Evolutionary conservation across 768 basidiomycete species (phyloP).

Genomic region (Tricholoma sp.): DNA sequence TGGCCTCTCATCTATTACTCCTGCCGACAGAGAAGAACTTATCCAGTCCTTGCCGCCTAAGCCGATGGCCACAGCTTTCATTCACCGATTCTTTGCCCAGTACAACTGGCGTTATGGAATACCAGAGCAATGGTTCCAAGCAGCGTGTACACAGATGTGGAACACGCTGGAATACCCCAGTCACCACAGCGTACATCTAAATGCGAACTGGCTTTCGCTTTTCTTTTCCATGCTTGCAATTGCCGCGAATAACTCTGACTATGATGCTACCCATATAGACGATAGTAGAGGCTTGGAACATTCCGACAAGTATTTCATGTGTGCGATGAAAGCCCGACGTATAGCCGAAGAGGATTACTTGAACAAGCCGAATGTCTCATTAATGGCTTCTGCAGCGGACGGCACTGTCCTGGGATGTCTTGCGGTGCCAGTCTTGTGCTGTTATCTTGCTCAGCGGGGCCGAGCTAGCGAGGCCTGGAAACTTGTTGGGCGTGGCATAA

Average conservation of each 20-base stretch:
- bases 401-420: constrained; percentile 44
- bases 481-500: constrained; percentile 34
- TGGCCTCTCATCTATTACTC: constrained; percentile 8
- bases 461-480: constrained; percentile 48
- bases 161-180: constrained; percentile 27
- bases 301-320: constrained; percentile 32
- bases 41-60: constrained; percentile 28
- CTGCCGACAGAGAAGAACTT: constrained; percentile 20
- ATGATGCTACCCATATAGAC: neutral
- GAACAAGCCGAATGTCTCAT: constrained; percentile 26
- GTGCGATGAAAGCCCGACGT: constrained; percentile 39
- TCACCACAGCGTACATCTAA: constrained; percentile 32
- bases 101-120: constrained; percentile 50
- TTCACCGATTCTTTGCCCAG: constrained; percentile 36
- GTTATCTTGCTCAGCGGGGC: constrained; percentile 41
- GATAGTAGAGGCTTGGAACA: constrained; percentile 1
- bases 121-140: constrained; percentile 42
- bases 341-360: constrained; percentile 42
- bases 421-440: constrained; percentile 38
- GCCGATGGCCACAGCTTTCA: constrained; percentile 28
- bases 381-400: constrained; percentile 36
- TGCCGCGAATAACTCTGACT: constrained; percentile 19
- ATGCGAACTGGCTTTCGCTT: constrained; percentile 46
- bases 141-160: constrained; percentile 43
- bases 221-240: constrained; percentile 42